Evolutionary conservation across 2,329 filamentous ascomycete species (phyloP).

Genomic region (Cercospora nicotianae): DNA sequence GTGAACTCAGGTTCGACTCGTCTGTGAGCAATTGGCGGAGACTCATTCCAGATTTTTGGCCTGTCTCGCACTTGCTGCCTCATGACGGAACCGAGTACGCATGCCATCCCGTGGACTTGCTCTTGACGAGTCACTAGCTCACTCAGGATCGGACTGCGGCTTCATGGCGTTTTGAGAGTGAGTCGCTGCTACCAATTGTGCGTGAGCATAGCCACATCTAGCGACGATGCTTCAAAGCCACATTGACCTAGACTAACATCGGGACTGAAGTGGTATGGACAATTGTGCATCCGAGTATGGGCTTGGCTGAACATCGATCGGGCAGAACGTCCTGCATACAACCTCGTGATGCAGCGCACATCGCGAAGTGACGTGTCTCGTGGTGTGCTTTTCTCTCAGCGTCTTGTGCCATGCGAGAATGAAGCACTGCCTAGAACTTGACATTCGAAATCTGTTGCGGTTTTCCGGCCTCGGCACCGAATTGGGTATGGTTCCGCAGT

Average conservation of each 20-base stretch:
- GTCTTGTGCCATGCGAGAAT: neutral
- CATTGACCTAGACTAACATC: neutral
- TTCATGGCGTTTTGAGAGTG: neutral
- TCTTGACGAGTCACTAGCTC: neutral
- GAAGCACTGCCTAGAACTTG: neutral
- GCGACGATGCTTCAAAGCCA: neutral
- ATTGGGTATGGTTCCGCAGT: neutral
- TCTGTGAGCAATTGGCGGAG: neutral
- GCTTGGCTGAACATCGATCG: neutral
- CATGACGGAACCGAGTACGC: neutral
- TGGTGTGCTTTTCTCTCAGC: neutral
- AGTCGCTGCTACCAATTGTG: neutral
- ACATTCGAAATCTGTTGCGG: neutral
- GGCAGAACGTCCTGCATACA: neutral
- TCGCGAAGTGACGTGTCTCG: neutral
- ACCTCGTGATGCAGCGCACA: neutral
- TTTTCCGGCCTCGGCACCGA: constrained; percentile 4
- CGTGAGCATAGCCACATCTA: neutral
- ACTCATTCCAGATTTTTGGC: neutral
- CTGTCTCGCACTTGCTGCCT: neutral
- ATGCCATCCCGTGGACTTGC: neutral
- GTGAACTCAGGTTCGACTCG: neutral
- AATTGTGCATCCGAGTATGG: neutral
- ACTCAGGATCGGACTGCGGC: neutral
- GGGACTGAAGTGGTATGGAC: neutral